A percentile compares a stretch with the other conserved stretches of the same genome.
Evolutionary conservation across 805 yeast species (phyloP).

Genomic region (Candida nanaspora): DNA sequence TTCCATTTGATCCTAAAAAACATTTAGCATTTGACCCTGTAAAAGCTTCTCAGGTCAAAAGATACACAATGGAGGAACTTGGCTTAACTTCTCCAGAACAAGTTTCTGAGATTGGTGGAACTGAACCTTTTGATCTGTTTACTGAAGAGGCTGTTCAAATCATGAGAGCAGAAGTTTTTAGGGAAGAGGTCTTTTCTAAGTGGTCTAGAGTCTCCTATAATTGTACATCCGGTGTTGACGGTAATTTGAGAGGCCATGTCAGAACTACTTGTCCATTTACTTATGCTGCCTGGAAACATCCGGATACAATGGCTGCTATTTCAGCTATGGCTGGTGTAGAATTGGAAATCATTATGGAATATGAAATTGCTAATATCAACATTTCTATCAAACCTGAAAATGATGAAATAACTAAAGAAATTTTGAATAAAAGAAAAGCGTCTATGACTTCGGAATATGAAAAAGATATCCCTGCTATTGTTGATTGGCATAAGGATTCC

Average conservation of each 20-base stretch:
- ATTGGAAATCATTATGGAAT: conserved; percentile 45
- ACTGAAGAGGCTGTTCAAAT: conserved; percentile 52
- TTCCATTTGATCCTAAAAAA: conserved; percentile 28
- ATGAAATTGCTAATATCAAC: conserved; percentile 49
- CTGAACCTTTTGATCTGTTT: conserved; percentile 54
- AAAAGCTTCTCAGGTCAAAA: conserved; percentile 26
- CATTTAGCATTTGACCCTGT: conserved; percentile 32
- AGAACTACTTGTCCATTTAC: conserved; percentile 42
- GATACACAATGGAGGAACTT: conserved; percentile 42
- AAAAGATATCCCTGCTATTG: conserved; percentile 44
- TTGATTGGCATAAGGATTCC: conserved; percentile 57
- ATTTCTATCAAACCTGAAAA: conserved; percentile 35
- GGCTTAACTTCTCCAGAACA: conserved; percentile 38
- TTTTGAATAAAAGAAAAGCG: conserved; percentile 15
- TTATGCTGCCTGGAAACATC: conserved; percentile 52
- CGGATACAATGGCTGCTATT: conserved; percentile 45
- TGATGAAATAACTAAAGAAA: conserved; percentile 25
- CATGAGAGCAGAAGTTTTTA: conserved; percentile 49
- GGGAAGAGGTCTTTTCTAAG: conserved; percentile 35
- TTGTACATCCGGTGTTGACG: conserved; percentile 44
- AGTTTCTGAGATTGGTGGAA: conserved; percentile 47
- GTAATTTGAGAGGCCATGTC: conserved; percentile 44
- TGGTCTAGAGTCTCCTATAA: conserved; percentile 35
- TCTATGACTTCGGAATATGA: conserved; percentile 16
- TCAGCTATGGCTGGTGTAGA: conserved; percentile 55